Base-by-base conservation (phyloP, 2,329 filamentous ascomycete species). In the Fonsecaea multimorphosa region DNA sequence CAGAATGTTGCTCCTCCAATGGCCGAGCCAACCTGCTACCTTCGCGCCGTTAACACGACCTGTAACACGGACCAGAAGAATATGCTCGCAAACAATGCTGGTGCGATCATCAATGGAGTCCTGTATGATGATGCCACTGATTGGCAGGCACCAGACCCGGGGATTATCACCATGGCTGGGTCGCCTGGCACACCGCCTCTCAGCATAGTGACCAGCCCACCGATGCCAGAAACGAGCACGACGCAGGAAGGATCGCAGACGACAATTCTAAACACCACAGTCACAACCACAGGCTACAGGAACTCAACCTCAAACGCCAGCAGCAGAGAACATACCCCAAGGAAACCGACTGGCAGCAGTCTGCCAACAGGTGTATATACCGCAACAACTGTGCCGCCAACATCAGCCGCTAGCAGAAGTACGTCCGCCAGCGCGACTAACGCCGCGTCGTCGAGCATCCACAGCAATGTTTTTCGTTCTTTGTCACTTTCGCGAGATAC, bases 41-140 rank as follows among this genome's bases (percentile, higher is more conserved):
- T 91, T 8, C 82, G 88, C 24, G 78, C 77, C 53, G 78, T 85
- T 44, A 73, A 73, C 11, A 73, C 74, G 1, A 86, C 85, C 0
- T 91, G 89, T 73, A 80, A 80, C 0, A 73, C 79, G 5, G 82
- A 85, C 1, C 79, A 86, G 71, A 78, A 79, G 3, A 73, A 80
- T 29, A 82, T 79, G 65, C 81, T 87, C 54, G 72, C 78, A 7
- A 76, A 76, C 1, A 81, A 82, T 2, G 72, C 84, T 34, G 89
- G 87, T 0, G 79, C 83, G 1, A 81, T 89, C 51, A 82, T 87
- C 70, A 87, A 88, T 68, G 88, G 87, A 7, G 80, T 89, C 22
- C 80, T 86, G 72, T 83, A 83, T 68, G 76, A 77, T 60, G 73
- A 78, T 19, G 72, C 73, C 19, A 72, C 72, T 12, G 76, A 79